These are phyloP conservation scores for Halocafeteria seosinensis DNA, from an alignment of 108 stramenopile species.

Conservation along the genomic window DNA sequence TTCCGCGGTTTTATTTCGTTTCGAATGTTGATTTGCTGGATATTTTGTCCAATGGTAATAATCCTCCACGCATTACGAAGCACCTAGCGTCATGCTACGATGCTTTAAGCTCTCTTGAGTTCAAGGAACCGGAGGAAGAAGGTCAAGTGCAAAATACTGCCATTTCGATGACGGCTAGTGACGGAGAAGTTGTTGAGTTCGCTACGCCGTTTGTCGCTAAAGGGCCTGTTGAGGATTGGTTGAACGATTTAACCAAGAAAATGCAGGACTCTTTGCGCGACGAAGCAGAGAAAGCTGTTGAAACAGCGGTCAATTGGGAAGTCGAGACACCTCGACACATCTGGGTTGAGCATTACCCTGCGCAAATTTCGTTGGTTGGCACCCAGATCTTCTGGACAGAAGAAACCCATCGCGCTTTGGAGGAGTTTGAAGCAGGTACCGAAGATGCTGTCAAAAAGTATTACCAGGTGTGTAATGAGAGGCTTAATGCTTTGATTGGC, in stretches of 20 bases:
- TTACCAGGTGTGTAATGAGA: slow-evolving; percentile 46
- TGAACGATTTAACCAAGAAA: slow-evolving; percentile 61
- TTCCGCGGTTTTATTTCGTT: slow-evolving; percentile 74
- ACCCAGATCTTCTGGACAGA: slow-evolving; percentile 81
- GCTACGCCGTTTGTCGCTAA: slow-evolving; percentile 52
- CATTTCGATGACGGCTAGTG: slow-evolving; percentile 59
- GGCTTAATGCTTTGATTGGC: slow-evolving; percentile 51
- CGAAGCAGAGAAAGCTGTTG: slow-evolving; percentile 51
- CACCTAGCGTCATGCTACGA: slow-evolving; percentile 78
- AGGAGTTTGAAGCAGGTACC: slow-evolving; percentile 65
- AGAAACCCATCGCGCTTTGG: slow-evolving; percentile 60
- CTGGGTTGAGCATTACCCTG: slow-evolving; percentile 71
- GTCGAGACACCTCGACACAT: slow-evolving; percentile 60
- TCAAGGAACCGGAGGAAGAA: slow-evolving; percentile 43
- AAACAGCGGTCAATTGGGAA: slow-evolving; percentile 69
- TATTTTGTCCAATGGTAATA: slow-evolving; percentile 71
- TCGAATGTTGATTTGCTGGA: slow-evolving; percentile 63
- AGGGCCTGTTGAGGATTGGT: slow-evolving; percentile 62
- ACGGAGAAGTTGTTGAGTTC: slow-evolving; percentile 51
- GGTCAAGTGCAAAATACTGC: slow-evolving; percentile 33
- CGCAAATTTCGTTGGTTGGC: slow-evolving; percentile 62
- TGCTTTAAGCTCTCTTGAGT: slow-evolving; percentile 50
- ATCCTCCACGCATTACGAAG: slow-evolving; percentile 65
- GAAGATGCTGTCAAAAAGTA: slow-evolving; percentile 71
- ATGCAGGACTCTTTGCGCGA: slow-evolving; percentile 54